phyloP scores from a whole-genome alignment of 163 green algal genomes.

The Volvox carteri region DNA sequence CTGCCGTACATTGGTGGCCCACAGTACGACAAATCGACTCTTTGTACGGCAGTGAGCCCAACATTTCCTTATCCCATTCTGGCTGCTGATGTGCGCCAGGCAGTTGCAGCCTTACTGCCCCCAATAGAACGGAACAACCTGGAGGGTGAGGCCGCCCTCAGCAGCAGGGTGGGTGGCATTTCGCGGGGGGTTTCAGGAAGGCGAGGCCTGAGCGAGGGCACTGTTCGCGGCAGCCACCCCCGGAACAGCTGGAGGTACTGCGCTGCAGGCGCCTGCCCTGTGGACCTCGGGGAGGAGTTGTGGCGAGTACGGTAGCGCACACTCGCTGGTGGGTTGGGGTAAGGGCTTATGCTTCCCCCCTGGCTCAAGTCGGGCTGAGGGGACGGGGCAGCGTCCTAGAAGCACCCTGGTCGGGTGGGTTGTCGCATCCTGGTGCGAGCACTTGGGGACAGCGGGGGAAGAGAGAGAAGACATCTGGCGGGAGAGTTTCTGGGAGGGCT shows the following conservation, averaged over 20 bases:
- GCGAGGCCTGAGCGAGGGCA: slow-evolving; percentile 4
- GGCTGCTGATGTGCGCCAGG: neutral
- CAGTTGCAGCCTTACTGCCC: neutral
- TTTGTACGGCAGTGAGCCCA: neutral
- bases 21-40: neutral
- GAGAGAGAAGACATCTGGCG: no score
- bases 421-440: neutral
- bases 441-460: no score
- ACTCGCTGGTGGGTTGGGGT: no score
- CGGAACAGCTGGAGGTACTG: slow-evolving; percentile 20
- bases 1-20: neutral
- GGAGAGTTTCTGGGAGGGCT: no score
- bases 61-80: neutral
- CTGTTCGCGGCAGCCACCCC: neutral
- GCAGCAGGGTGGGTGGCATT: neutral
- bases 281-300: neutral
- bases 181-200: no score
- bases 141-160: neutral
- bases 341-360: neutral
- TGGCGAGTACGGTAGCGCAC: neutral
- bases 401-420: neutral
- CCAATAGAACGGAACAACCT: neutral
- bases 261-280: neutral
- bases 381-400: neutral
- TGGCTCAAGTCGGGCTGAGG: neutral